Conservation (phyloP, 805 yeast species). For the Candida ascalaphidarum region DNA sequence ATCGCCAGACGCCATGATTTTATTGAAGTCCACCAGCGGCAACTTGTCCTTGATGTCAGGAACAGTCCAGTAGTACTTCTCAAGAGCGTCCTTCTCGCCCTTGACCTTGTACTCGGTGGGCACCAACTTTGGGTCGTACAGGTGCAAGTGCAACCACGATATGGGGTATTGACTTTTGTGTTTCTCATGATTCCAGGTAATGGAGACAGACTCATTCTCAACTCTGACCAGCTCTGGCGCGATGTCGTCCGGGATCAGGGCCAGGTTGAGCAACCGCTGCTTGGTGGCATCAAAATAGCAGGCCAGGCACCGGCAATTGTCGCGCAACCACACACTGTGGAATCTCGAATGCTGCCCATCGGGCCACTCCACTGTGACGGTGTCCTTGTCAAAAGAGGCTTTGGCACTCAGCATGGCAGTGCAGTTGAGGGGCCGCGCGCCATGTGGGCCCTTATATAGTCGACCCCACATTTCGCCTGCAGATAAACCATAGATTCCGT, state of each 20-base stretch:
- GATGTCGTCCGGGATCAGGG: constrained; percentile 27
- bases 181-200: constrained; percentile 30
- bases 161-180: constrained; percentile 30
- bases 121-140: constrained; percentile 44
- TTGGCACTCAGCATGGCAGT: too few species aligned
- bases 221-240: constrained; percentile 10
- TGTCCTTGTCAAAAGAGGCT: too few species aligned
- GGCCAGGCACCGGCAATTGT: constrained; percentile 49
- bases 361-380: too few species aligned
- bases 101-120: constrained; percentile 16
- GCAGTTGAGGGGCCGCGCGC: too few species aligned
- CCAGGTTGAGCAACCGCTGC: constrained; percentile 52
- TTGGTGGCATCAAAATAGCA: constrained; percentile 50
- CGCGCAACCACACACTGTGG: constrained; percentile 52
- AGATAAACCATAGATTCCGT: too few species aligned
- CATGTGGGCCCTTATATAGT: too few species aligned
- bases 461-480: too few species aligned
- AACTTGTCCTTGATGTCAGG: constrained; percentile 26
- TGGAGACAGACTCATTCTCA: constrained; percentile 8
- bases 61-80: constrained; percentile 36
- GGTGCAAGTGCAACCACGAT: constrained; percentile 40
- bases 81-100: constrained; percentile 20
- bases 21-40: constrained; percentile 42
- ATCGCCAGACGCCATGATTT: constrained; percentile 30
- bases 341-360: constrained; percentile 5